Evolutionary conservation across 192 early-diverging fungal genomes (phyloP).

Genomic region (Hyaloraphidium curvatum): DNA sequence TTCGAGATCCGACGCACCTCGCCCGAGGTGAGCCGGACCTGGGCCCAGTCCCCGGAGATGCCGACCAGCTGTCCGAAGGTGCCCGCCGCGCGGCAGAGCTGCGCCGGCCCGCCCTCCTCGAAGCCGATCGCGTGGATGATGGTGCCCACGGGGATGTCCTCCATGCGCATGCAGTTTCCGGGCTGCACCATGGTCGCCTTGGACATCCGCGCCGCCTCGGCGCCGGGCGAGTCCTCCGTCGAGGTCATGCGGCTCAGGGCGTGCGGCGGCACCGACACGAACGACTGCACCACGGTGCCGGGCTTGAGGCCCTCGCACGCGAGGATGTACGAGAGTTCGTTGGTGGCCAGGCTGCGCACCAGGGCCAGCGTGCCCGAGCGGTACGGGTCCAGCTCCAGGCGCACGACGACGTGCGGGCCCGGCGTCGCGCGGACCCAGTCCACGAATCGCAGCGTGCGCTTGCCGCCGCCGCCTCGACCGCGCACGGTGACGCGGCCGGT

Average conservation of each 20-base stretch:
- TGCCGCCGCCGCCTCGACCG: conserved; percentile 84
- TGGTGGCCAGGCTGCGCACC: conserved; percentile 55
- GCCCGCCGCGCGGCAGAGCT: conserved; percentile 70
- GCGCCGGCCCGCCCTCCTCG: conserved; percentile 49
- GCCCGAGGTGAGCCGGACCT: conserved; percentile 64
- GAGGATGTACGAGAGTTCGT: conserved; percentile 68
- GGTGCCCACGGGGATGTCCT: conserved; percentile 83
- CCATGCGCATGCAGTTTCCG: conserved; percentile 77
- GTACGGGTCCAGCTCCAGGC: conserved; percentile 92
- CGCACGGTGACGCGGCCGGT: conserved; percentile 77
- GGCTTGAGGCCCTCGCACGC: conserved; percentile 54
- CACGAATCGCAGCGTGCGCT: conserved; percentile 62
- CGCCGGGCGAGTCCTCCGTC: neutral
- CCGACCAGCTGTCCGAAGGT: conserved; percentile 64
- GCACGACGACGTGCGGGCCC: conserved; percentile 58
- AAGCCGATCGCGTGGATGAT: conserved; percentile 72
- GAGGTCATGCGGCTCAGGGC: neutral
- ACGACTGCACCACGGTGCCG: conserved; percentile 53
- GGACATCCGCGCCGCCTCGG: neutral
- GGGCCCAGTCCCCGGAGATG: conserved; percentile 54
- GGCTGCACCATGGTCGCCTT: conserved; percentile 17
- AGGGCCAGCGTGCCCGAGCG: conserved; percentile 70
- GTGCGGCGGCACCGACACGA: conserved; percentile 12
- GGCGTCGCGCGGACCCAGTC: conserved; percentile 64
- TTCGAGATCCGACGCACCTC: conserved; percentile 73